These are phyloP conservation scores for Boletus sensibilis DNA, from an alignment of 768 basidiomycete species.

Conservation along the genomic window DNA sequence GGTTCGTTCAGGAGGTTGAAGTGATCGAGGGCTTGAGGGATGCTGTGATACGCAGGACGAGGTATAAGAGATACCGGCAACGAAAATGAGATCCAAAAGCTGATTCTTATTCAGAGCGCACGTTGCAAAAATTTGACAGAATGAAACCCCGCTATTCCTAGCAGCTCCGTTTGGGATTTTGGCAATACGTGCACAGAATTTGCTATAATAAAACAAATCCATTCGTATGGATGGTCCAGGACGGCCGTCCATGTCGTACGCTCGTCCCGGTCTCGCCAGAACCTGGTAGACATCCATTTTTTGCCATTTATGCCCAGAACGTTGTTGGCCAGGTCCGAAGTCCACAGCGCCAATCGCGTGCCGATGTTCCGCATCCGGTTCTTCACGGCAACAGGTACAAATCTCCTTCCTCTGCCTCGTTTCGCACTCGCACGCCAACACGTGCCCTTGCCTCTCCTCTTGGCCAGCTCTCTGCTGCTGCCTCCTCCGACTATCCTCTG, in stretches of 20 bases:
- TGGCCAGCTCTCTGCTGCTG: neutral
- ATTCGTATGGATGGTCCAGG: slow-evolving; percentile 11
- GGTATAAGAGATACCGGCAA: slow-evolving; percentile 30
- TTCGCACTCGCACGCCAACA: neutral
- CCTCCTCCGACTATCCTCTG: neutral
- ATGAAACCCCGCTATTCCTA: slow-evolving; percentile 35
- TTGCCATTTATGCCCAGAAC: slow-evolving; percentile 11
- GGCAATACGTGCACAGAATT: slow-evolving; percentile 8
- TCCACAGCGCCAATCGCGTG: slow-evolving; percentile 16
- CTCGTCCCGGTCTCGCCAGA: slow-evolving; percentile 17
- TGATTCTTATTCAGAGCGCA: slow-evolving; percentile 19
- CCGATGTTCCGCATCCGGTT: slow-evolving; percentile 23
- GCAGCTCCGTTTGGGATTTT: slow-evolving; percentile 28
- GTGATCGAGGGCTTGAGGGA: slow-evolving; percentile 18
- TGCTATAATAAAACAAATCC: slow-evolving; percentile 19
- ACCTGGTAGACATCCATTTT: slow-evolving; percentile 12
- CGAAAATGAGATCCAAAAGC: slow-evolving; percentile 10
- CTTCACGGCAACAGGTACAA: slow-evolving; percentile 13
- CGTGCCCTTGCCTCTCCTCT: neutral
- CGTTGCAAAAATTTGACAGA: slow-evolving; percentile 31
- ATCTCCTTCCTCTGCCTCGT: neutral
- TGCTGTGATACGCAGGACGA: slow-evolving; percentile 7
- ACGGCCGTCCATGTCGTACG: slow-evolving; percentile 21
- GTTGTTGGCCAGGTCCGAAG: neutral
- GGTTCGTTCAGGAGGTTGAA: slow-evolving; percentile 3